Conservation (phyloP, 2,329 filamentous ascomycete species). For the Colletotrichum lini region DNA sequence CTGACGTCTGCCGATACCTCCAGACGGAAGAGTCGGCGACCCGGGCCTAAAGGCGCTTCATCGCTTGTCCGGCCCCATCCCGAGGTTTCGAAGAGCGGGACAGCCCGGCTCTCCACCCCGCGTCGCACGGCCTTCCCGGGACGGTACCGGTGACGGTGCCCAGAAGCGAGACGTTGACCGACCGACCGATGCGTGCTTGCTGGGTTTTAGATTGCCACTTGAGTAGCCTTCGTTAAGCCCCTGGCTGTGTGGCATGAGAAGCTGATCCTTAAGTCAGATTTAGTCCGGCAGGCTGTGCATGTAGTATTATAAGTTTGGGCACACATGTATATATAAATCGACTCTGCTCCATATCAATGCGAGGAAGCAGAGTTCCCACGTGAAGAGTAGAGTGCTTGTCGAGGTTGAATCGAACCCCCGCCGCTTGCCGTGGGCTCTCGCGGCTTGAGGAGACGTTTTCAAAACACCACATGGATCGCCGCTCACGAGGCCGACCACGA, state of each 20-base stretch:
- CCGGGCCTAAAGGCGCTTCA: background rate
- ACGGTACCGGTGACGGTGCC: background rate
- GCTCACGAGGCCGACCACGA: background rate
- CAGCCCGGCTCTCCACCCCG: conserved; percentile 14
- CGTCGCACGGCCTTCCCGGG: conserved; percentile 14
- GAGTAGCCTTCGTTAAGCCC: too few species aligned
- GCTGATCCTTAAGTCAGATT: conserved; percentile 5
- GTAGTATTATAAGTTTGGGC: too few species aligned
- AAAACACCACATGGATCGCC: background rate
- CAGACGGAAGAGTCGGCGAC: background rate
- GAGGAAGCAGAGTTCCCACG: background rate
- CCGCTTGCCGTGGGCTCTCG: background rate
- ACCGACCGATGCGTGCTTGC: too few species aligned
- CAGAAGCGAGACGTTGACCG: too few species aligned
- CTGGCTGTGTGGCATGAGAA: background rate
- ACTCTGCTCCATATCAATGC: background rate
- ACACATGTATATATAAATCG: too few species aligned
- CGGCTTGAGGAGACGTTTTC: background rate
- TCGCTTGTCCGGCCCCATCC: background rate
- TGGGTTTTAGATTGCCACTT: too few species aligned
- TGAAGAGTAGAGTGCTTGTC: too few species aligned
- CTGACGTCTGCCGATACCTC: background rate
- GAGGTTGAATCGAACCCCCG: background rate
- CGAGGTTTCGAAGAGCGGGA: conserved; percentile 1
- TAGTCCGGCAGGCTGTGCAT: too few species aligned